Evolutionary conservation across 768 basidiomycete species (phyloP), one percentile per base, ranked within the genome.

Genomic region (Antrodiella citrinella): DNA sequence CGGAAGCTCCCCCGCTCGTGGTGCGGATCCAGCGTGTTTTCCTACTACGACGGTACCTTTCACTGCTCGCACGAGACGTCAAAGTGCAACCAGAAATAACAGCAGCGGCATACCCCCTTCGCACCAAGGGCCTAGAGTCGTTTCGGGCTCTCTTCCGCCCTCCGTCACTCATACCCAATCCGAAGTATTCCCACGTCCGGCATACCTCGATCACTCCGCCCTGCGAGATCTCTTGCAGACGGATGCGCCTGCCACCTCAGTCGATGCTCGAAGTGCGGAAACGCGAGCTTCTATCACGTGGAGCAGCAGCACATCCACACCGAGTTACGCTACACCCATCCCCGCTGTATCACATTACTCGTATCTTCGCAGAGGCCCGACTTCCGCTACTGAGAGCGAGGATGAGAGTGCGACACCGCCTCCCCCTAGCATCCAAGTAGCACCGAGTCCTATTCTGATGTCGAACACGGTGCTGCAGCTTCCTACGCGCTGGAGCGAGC

Each of bases 401-500:
- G 84, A 86, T 20, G 85, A 86, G 41, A 77, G 76, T 45, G 67
- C 71, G 52, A 77, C 70, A 59, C 76, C 75, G 43, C 77, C 76
- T 26, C 71, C 70, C 39, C 54, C 60, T 35, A 55, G 60, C 26
- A 3, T 46, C 39, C 44, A 48, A 45, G 25, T 55, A 45, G 23
- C 30, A 35, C 44, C 56, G 1, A 56, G 52, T 45, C 53, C 60
- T 47, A 57, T 57, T 15, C 49, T 60, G 24, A 53, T 59, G 13
- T 53, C 56, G 22, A 55, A 54, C 30, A 61, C 62, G 40, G 61
- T 75, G 13, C 67, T 88, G 54, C 69, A 73, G 51, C 65, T 92
- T 19, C 90, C 90, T 18, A 85, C 85, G 2, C 75, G 86, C 38
- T 91, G 88, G 90, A 84, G 78, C 62, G 81, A 87, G 44, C 77